phyloP scores from a whole-genome alignment of 768 basidiomycete species.

The Arthromyces matolae region DNA sequence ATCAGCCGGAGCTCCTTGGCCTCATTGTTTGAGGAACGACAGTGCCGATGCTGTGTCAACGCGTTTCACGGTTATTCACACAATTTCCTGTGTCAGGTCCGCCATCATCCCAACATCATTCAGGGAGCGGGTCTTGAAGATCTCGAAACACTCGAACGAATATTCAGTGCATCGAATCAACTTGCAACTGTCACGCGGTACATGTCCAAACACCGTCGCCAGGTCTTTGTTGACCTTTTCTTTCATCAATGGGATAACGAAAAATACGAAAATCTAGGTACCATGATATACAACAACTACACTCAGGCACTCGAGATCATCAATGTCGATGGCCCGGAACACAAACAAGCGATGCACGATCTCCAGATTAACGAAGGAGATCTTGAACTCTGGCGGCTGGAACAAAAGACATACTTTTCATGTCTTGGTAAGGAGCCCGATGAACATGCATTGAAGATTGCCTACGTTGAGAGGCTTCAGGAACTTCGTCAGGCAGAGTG shows the following conservation, averaged over 20 bases:
- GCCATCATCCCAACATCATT: conserved; percentile 27
- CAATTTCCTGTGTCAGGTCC: conserved; percentile 23
- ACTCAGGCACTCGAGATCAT: neutral
- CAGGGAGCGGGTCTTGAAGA: conserved; percentile 24
- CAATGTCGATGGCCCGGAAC: neutral
- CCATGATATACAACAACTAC: neutral
- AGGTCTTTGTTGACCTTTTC: conserved; percentile 26
- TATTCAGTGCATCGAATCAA: conserved; percentile 28
- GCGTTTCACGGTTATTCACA: neutral
- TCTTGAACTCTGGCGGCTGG: neutral
- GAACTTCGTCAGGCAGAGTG: neutral
- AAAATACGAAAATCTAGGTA: conserved; percentile 27
- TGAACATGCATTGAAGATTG: neutral
- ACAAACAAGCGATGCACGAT: neutral
- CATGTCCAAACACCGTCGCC: conserved; percentile 21
- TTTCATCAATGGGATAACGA: conserved; percentile 32
- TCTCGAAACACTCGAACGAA: conserved; percentile 24
- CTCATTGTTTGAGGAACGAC: neutral
- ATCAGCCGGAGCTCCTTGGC: conserved; percentile 18
- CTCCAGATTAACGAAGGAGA: neutral
- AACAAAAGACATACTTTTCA: neutral
- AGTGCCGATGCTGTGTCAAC: conserved; percentile 15
- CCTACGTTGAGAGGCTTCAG: neutral
- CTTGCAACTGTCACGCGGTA: conserved; percentile 15
- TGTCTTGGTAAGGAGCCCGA: neutral